Evolutionary conservation across 768 basidiomycete genomes (phyloP), one percentile per base, ranked within the genome.

Genomic region (Auricularia sp.): DNA sequence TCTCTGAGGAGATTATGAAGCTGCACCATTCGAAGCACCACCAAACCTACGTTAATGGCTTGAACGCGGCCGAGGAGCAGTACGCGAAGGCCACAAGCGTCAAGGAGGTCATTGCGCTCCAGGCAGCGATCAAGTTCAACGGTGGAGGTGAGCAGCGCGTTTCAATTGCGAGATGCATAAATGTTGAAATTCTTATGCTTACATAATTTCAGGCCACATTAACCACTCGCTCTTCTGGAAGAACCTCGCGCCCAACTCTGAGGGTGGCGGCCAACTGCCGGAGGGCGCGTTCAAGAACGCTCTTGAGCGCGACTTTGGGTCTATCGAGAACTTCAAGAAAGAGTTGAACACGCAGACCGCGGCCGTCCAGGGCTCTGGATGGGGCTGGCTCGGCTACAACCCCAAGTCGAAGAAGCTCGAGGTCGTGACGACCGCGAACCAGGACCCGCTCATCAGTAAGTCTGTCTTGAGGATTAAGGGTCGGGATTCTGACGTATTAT

Each of bases 151-250:
- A 16, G 80, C 69, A 3, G 21, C 21, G 14, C n/a, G 39, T 21
- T 53, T 3, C 12, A 8, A 8, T 5, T 33, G 11, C 34, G 16
- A n/a, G 11, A 29, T 33, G 51, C 56, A 5, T 34, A 23, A 36
- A 21, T 44, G 36, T 47, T 29, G 29, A 29, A 29, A 0, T 29
- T 29, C 29, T 29, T 29, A 29, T 29, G 29, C 29, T 29, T 29
- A 29, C 29, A 29, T 29, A 29, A 29, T 29, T 29, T 2, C 64
- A 89, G 91, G 92, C 3, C 93, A 95, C 72, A 92, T 95, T 74
- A 97, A 97, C 76, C 94, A 96, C 76, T 85, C 93, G 14, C 80
- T 98, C 39, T 99, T 99, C 82, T 99, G 97, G 97, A 91, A 88
- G 77, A 98, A 96, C 77, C 84, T 99, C 68, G 89, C 93, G 0